Evolutionary conservation across 208 protist species (phyloP).

Genomic region (Trypanosoma caninum): DNA sequence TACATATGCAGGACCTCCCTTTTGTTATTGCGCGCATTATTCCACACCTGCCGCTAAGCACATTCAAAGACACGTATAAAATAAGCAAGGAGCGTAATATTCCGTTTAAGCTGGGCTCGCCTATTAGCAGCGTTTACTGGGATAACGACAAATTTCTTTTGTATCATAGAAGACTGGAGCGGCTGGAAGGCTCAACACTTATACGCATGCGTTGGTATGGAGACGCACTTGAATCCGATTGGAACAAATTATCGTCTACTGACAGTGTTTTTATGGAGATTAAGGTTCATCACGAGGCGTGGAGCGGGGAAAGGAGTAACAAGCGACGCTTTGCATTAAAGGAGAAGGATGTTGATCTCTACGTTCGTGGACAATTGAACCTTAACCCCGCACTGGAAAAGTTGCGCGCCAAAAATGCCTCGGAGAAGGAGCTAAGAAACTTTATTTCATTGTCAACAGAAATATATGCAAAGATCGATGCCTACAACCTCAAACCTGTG

Average conservation of each 20-base stretch:
- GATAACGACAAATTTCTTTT: slow-evolving; percentile 87
- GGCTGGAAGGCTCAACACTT: slow-evolving; percentile 78
- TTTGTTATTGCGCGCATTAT: slow-evolving; percentile 90
- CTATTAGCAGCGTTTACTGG: slow-evolving; percentile 87
- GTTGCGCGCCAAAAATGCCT: slow-evolving; percentile 70
- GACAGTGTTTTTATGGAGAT: slow-evolving; percentile 90
- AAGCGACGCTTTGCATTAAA: slow-evolving; percentile 85
- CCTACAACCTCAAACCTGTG: slow-evolving; percentile 82
- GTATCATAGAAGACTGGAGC: slow-evolving; percentile 82
- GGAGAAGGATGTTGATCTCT: slow-evolving; percentile 77
- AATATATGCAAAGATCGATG: slow-evolving; percentile 80
- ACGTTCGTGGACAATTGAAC: slow-evolving; percentile 65
- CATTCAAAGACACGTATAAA: slow-evolving; percentile 81
- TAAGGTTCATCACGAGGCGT: slow-evolving; percentile 88
- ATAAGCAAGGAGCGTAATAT: slow-evolving; percentile 46
- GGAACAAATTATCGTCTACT: slow-evolving; percentile 51
- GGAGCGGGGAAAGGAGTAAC: slow-evolving; percentile 86
- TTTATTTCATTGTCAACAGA: slow-evolving; percentile 83
- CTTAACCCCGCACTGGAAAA: slow-evolving; percentile 70
- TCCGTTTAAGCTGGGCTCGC: slow-evolving; percentile 70
- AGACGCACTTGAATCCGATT: slow-evolving; percentile 69
- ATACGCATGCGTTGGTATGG: slow-evolving; percentile 90
- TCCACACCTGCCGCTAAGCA: slow-evolving; percentile 80
- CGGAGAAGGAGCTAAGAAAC: slow-evolving; percentile 55
- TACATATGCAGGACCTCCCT: slow-evolving; percentile 82